phyloP scores from a whole-genome alignment of 2,329 filamentous ascomycete species.

The Talaromyces sp. region DNA sequence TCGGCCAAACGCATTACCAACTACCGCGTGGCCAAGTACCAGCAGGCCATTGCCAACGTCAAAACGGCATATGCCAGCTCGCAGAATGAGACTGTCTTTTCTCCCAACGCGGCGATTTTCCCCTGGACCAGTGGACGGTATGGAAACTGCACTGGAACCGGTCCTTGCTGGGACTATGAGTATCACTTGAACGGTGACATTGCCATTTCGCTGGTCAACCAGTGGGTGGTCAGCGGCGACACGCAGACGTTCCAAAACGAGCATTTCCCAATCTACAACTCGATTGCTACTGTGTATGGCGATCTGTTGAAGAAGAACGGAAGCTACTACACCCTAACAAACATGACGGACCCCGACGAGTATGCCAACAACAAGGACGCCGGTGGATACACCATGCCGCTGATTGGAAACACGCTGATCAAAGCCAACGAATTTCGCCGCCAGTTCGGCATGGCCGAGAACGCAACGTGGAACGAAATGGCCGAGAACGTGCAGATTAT shows the following conservation, averaged over 20 bases:
- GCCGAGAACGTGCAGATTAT: conserved; percentile 53
- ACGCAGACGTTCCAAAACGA: conserved; percentile 49
- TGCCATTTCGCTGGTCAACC: conserved; percentile 56
- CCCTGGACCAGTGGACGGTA: conserved; percentile 64
- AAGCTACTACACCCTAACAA: conserved; percentile 49
- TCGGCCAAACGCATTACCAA: conserved; percentile 60
- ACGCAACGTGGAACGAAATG: conserved; percentile 56
- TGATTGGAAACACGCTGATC: conserved; percentile 52
- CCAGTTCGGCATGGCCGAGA: conserved; percentile 50
- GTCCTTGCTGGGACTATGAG: conserved; percentile 65
- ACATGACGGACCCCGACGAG: conserved; percentile 70
- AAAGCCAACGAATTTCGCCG: conserved; percentile 55
- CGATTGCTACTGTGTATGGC: conserved; percentile 57
- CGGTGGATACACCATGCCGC: conserved; percentile 63
- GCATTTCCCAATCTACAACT: conserved; percentile 60
- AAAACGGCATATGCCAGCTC: conserved; percentile 52
- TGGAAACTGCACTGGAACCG: conserved; percentile 63
- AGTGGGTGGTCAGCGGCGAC: conserved; percentile 58
- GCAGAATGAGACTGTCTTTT: conserved; percentile 56
- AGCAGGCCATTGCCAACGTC: conserved; percentile 57
- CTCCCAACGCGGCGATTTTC: conserved; percentile 55
- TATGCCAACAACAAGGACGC: conserved; percentile 65
- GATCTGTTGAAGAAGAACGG: conserved; percentile 58
- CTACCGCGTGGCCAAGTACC: conserved; percentile 55
- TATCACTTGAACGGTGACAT: conserved; percentile 70